Evolutionary conservation across 805 yeast genomes (phyloP), one percentile per base, ranked within the genome.

Genomic region (Cyberlindnera samutprakarnensis): DNA sequence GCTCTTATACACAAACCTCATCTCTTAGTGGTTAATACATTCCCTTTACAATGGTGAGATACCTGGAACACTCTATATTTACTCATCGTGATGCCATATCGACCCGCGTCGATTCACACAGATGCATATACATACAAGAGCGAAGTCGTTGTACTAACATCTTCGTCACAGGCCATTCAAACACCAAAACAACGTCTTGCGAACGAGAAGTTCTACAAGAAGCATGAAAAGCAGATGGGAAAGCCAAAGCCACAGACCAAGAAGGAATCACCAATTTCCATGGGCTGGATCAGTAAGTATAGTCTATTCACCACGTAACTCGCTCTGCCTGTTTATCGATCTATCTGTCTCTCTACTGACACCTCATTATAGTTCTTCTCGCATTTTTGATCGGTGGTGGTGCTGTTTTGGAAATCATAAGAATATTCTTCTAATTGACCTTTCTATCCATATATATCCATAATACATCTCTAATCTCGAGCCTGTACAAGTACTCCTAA

Each of bases 131-230:
- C n/a, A n/a, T n/a, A n/a, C n/a, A n/a, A n/a, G n/a, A n/a, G n/a
- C n/a, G n/a, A n/a, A n/a, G n/a, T n/a, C n/a, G n/a, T 17, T 14
- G 18, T 5, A 19, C 30, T 27, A 19, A 27, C 30, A 14, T 16
- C n/a, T 15, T 9, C 21, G n/a, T n/a, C n/a, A 9, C 18, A 66
- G 88, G 84, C 83, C 41, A 50, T 66, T 20, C 96, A 87, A 68
- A 81, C 95, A 16, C 88, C 92, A 36, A 77, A 72, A 49, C 95
- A 88, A 62, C 79, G 88, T 61, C 66, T 72, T 33, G 95, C 95
- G n/a, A 88, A 88, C 58, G 72, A 71, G 49, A 83, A 78, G 55
- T 90, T 77, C 57, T 85, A 82, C 47, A 82, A 78, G 58, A 70
- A 66, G 47, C 76, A 78, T 43, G 82, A 76, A 49, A 68, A 70